These are phyloP conservation scores for Colletotrichum limetticola DNA, from an alignment of 2,329 filamentous ascomycete genomes.

Conservation along the genomic window DNA sequence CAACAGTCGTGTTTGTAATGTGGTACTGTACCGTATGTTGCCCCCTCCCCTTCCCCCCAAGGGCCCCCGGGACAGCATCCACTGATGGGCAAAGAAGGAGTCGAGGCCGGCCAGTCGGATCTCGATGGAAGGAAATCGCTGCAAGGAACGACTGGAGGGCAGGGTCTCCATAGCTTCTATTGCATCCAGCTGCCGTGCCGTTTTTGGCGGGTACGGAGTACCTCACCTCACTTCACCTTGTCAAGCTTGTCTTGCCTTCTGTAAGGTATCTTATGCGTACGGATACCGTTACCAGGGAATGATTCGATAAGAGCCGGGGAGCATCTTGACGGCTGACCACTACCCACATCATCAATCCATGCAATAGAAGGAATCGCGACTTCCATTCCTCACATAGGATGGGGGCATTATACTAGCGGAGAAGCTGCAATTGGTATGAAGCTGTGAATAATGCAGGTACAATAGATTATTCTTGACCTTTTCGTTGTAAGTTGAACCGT, in stretches of 20 bases:
- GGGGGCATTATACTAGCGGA: not conserved
- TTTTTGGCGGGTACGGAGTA: not conserved
- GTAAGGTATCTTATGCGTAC: not conserved
- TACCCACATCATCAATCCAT: not conserved
- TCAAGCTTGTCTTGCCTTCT: not conserved
- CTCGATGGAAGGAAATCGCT: not conserved
- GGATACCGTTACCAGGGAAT: not conserved
- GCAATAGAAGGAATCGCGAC: not conserved
- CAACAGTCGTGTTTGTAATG: not conserved
- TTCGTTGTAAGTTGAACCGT: not conserved
- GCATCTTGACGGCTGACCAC: not conserved
- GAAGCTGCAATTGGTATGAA: not conserved
- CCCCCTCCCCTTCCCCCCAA: not conserved
- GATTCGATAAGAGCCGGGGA: not conserved
- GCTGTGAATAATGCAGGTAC: not conserved
- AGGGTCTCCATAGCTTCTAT: constrained; percentile 30
- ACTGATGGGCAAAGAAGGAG: not conserved
- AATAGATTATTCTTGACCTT: not conserved
- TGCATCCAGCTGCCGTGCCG: constrained; percentile 29
- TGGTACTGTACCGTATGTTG: not conserved
- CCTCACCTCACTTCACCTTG: not conserved
- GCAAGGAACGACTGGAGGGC: not conserved
- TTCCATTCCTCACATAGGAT: not conserved
- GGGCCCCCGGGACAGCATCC: not conserved
- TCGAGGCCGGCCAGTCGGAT: not conserved